Evolutionary conservation across 306 rosid genomes (phyloP).

Genomic region (Malus orientalis): DNA sequence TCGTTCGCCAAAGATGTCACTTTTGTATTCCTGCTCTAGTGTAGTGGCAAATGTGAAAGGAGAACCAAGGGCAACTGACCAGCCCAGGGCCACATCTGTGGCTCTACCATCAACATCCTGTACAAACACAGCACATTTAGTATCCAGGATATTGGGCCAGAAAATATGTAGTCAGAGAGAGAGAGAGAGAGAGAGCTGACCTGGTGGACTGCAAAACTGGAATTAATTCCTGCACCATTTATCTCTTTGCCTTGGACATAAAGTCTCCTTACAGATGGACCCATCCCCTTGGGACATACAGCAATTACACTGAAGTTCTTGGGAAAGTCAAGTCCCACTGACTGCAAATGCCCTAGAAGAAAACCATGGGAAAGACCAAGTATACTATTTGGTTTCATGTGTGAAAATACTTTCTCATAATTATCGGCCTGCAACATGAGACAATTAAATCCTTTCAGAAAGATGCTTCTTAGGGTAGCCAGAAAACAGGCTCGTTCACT

Average conservation of each 20-base stretch:
- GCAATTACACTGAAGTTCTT: slow-evolving; percentile 89
- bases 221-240: slow-evolving; percentile 95
- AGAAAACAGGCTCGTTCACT: background rate
- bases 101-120: slow-evolving; percentile 99
- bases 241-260: slow-evolving; percentile 94
- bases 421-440: slow-evolving; percentile 73
- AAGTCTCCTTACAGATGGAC: slow-evolving; percentile 96
- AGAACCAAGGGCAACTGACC: slow-evolving; percentile 99
- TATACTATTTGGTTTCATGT: slow-evolving; percentile 90
- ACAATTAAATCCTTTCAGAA: background rate
- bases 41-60: slow-evolving; percentile 96
- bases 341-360: slow-evolving; percentile 93
- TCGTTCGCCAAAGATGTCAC: slow-evolving; percentile 98
- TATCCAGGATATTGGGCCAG: background rate
- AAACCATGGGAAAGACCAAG: slow-evolving; percentile 99
- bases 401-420: slow-evolving; percentile 64
- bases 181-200: slow-evolving; percentile 19
- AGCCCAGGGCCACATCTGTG: slow-evolving; percentile 87
- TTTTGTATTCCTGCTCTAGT: slow-evolving; percentile 86
- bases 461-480: background rate
- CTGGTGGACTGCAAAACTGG: slow-evolving; percentile 96
- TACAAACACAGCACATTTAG: background rate
- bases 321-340: slow-evolving; percentile 79
- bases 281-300: slow-evolving; percentile 99
- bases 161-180: background rate